Evolutionary conservation across 768 basidiomycete genomes (phyloP).

Genomic region (Panaeolus papilionaceus): DNA sequence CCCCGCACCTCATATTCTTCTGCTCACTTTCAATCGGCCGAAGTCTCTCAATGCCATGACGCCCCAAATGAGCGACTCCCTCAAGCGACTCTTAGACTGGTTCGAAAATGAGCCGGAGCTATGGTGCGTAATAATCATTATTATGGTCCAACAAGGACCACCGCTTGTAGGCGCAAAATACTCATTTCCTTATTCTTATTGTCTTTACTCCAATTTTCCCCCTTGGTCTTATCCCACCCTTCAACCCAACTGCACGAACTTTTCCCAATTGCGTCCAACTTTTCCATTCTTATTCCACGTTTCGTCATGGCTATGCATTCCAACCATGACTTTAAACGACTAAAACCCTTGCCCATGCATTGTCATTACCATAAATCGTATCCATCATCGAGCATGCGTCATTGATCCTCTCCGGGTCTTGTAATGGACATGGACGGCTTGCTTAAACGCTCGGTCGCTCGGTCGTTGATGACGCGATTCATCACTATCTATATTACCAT

Average conservation of each 20-base stretch:
- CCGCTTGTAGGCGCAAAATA: slow-evolving; percentile 4
- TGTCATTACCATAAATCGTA: slow-evolving; percentile 16
- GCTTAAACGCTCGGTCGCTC: slow-evolving; percentile 12
- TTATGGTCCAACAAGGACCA: background rate
- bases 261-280: background rate
- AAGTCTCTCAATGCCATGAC: slow-evolving; percentile 77
- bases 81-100: slow-evolving; percentile 65
- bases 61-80: slow-evolving; percentile 57
- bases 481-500: slow-evolving; percentile 6
- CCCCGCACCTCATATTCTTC: slow-evolving; percentile 45
- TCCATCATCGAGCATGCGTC: slow-evolving; percentile 9
- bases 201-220: background rate
- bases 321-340: background rate
- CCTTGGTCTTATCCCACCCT: background rate
- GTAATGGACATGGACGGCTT: slow-evolving; percentile 8
- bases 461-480: slow-evolving; percentile 1
- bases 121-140: slow-evolving; percentile 57
- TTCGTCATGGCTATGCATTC: slow-evolving; percentile 9
- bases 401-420: slow-evolving; percentile 11
- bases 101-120: slow-evolving; percentile 73
- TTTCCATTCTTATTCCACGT: slow-evolving; percentile 14
- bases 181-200: slow-evolving; percentile 13
- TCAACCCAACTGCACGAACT: slow-evolving; percentile 3
- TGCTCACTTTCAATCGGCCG: slow-evolving; percentile 66
- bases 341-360: slow-evolving; percentile 14